Base-by-base conservation (phyloP, 371 early-diverging fungal species). In the Rhizopus microsporus region DNA sequence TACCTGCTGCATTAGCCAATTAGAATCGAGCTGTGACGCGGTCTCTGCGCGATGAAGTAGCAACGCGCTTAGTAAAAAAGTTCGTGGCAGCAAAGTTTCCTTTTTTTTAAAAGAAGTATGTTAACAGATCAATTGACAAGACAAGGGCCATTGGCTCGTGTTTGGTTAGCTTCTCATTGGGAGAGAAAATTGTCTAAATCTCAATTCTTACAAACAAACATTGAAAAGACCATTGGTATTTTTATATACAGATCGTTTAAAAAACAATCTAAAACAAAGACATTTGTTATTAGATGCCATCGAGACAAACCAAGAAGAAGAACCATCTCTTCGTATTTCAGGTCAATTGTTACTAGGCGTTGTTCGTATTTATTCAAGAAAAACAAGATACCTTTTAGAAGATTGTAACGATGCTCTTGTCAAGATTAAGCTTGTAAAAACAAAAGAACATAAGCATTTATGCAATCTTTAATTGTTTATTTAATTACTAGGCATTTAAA, bases 91-190 rank as follows among this genome's bases (percentile, higher is more conserved):
- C 29, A 46, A 46, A 46, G 29, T 29, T 29, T 46, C 7, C 29
- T 29, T 46, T 42, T 33, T 40, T 47, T 35, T 10, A 13, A 16
- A 3, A 42, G 29, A 49, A 49, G 34, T 35, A 66, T 66, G 66
- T 38, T 65, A 38, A 54, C 63, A 40, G 67, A 76, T 60, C 72
- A 68, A 42, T 43, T 72, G 35, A 77, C 86, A 54, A 92, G 89
- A 61, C 92, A 92, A 79, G 97, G 97, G 10, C 90, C 95, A 44
- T 83, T 99, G 56, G 93, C 96, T 62, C 93, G 92, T 68, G 94
- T 97, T 45, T 99, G 99, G 99, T 86, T 99, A 29, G 99, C 99
- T 15, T 94, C 97, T 35, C 96, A 97, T 68, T 92, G 91, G 90
- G 99, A 99, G 75, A 86, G 90, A 64, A 98, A 98, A 85, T 80